Evolutionary conservation across 1,139 yeast genomes (phyloP).

Genomic region (Lodderomyces jiufengensis): DNA sequence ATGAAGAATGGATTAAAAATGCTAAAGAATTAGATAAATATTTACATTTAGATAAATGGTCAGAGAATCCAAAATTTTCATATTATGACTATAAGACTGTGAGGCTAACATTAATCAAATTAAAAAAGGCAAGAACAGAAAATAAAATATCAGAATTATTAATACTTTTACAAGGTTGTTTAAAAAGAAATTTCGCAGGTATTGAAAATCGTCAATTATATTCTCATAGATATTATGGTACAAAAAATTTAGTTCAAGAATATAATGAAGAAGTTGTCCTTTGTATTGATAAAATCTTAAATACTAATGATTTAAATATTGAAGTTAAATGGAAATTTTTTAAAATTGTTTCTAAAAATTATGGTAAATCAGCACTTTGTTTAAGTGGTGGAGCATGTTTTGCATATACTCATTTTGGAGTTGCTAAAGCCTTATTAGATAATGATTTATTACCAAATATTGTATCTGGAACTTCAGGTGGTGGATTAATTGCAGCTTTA

Average conservation of each 20-base stretch:
- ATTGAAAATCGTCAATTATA: conserved; percentile 69
- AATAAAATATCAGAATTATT: conserved; percentile 45
- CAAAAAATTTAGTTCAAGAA: conserved; percentile 56
- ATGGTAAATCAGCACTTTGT: conserved; percentile 71
- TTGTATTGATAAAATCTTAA: conserved; percentile 44
- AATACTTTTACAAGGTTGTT: conserved; percentile 60
- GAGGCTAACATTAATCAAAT: conserved; percentile 43
- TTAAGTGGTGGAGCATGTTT: conserved; percentile 81
- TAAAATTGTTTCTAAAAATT: conserved; percentile 56
- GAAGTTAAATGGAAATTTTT: conserved; percentile 53
- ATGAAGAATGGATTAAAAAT: conserved; percentile 59
- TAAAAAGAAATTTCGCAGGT: conserved; percentile 75
- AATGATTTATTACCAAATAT: conserved; percentile 64
- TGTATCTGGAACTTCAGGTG: conserved; percentile 79
- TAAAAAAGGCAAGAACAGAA: conserved; percentile 33
- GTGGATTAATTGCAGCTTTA: conserved; percentile 75
- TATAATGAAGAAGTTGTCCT: conserved; percentile 53
- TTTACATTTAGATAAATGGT: conserved; percentile 64
- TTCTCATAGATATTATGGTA: conserved; percentile 73
- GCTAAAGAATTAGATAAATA: conserved; percentile 57
- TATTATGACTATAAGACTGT: conserved; percentile 69
- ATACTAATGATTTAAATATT: conserved; percentile 33
- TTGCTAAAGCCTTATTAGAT: conserved; percentile 67
- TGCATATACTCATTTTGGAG: conserved; percentile 76
- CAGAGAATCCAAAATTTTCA: conserved; percentile 55